Evolutionary conservation across 2,329 filamentous ascomycete species (phyloP), one percentile per base, ranked within the genome.

Genomic region (Neonectria coccinea): DNA sequence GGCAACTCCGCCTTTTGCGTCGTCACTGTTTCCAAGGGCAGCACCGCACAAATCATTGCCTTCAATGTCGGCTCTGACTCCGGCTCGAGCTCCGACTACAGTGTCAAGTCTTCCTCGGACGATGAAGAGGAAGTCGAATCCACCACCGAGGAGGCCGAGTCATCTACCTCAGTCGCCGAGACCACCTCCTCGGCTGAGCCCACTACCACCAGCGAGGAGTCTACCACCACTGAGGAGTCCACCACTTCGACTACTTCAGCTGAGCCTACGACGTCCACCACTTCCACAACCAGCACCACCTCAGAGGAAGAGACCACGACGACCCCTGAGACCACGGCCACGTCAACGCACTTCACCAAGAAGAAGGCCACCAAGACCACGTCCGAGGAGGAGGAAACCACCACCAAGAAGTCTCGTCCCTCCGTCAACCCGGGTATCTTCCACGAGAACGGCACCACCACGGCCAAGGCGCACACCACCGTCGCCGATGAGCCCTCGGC

Each of bases 1-100:
- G 91, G 91, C 31, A 89, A 86, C 70, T 86, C 88, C 18, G 81
- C 83, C 45, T 94, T 93, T 79, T 95, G 92, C 72, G 91, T 94
- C 52, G 92, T 92, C 12, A 94, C 92, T 14, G 89, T 93, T 16
- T 83, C 89, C 47, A 86, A 86, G 70, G 92, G 92, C 27, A 78
- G 79, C 52, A 88, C 84, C 59, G 92, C 91, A 47, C 88, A 88
- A 72, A 88, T 94, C 67, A 86, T 92, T 27, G 86, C 92, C 42
- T 87, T 81, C 72, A 82, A 85, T 64, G 47, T 62, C 27, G 82
- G 82, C 44, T 81, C 80, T 5, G 77, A 67, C 41, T 70, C 71
- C 16, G 57, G 71, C 56, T 71, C 67, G 16, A 42, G 59, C 39
- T 62, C 67, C 16, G 54, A 41, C 63, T 50, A 63, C 20, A 27